These are phyloP conservation scores for Trametes punicea DNA, from an alignment of 768 basidiomycete species.

Conservation along the genomic window DNA sequence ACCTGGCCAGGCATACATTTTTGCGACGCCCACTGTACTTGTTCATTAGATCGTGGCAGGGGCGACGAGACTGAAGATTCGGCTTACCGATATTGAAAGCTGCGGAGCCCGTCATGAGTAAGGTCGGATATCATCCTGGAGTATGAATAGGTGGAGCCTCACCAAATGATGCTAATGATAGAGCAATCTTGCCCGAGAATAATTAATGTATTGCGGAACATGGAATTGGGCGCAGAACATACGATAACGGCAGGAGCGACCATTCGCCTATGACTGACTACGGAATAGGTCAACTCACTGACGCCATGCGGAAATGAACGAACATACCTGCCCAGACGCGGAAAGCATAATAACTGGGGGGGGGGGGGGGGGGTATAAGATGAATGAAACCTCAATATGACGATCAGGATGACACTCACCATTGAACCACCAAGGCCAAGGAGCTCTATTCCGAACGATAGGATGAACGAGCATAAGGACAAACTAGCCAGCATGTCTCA, in stretches of 20 bases:
- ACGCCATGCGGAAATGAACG: background rate
- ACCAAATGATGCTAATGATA: constrained; percentile 2
- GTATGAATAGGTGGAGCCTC: background rate
- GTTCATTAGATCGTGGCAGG: background rate
- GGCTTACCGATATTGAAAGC: background rate
- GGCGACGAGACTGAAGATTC: background rate
- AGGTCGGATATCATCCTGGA: too few relatives aligned
- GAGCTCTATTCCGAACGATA: constrained; percentile 10
- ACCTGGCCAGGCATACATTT: background rate
- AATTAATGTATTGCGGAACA: background rate
- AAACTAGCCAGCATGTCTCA: background rate
- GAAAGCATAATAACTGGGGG: constrained; percentile 21
- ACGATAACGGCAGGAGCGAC: constrained; percentile 8
- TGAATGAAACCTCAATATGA: too few relatives aligned
- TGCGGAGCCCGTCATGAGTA: background rate
- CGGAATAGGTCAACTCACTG: background rate
- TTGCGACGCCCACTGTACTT: background rate
- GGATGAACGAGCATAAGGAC: background rate
- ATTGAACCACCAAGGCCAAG: constrained; percentile 19
- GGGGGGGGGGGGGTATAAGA: background rate
- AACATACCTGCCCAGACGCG: constrained; percentile 16
- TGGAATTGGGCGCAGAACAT: background rate
- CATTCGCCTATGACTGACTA: background rate
- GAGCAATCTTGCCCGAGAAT: background rate
- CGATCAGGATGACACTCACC: background rate